A percentile compares a stretch with the other conserved stretches of the same genome.
Conservation (phyloP, 2,329 filamentous ascomycete species). For the Colletotrichum graminicola region DNA sequence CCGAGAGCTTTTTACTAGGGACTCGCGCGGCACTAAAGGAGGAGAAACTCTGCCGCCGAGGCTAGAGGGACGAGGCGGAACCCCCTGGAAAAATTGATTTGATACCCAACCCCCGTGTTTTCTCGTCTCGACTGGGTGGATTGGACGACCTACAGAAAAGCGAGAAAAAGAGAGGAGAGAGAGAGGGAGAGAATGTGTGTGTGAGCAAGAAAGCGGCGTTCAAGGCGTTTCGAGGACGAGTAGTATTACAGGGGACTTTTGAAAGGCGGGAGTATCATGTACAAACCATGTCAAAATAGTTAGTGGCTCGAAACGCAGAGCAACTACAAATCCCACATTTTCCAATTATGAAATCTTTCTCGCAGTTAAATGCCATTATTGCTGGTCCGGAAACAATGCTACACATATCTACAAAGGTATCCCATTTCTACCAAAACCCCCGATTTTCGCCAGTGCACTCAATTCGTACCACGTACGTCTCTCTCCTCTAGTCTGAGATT, state of each 20-base stretch:
- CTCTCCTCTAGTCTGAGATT: constrained; percentile 17
- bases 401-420: constrained; percentile 40
- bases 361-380: constrained; percentile 38
- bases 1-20: not conserved
- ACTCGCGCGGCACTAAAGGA: not conserved
- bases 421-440: constrained; percentile 38
- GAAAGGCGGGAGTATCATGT: constrained; percentile 25
- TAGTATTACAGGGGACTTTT: constrained; percentile 8
- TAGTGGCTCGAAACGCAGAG: constrained; percentile 18
- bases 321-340: not conserved
- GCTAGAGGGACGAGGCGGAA: not conserved
- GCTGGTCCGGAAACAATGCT: constrained; percentile 31
- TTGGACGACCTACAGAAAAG: constrained; percentile 14
- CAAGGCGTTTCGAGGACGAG: constrained; percentile 29
- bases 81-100: constrained; percentile 1
- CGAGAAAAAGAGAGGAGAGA: not conserved
- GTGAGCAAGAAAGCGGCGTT: constrained; percentile 23
- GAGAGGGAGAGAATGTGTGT: not conserved
- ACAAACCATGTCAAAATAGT: constrained; percentile 16
- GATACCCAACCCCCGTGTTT: constrained; percentile 13
- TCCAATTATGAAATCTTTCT: not conserved
- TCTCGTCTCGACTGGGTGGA: not conserved
- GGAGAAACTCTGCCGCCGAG: too few relatives aligned
- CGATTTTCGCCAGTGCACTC: constrained; percentile 36
- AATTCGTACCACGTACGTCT: constrained; percentile 3